Percentiles rank a stretch among this genome's conserved stretches.
Evolutionary conservation across 2,329 filamentous ascomycete genomes (phyloP).

Genomic region (Lachnellula hyalina): DNA sequence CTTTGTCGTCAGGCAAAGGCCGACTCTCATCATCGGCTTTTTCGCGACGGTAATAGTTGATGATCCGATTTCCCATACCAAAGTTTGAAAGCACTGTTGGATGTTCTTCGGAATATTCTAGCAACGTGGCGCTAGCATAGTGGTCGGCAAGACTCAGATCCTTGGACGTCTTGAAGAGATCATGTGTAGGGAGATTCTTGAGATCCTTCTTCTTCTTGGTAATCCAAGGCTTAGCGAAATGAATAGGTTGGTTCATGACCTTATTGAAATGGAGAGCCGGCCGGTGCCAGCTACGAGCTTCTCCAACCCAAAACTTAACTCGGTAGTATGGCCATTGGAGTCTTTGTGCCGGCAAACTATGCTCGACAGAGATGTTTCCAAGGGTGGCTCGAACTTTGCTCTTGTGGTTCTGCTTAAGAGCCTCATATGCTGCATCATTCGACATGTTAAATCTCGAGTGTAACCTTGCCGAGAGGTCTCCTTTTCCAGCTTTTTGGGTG

Average conservation of each 20-base stretch:
- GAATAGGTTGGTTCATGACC: slow-evolving; percentile 60
- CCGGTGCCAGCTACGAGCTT: slow-evolving; percentile 79
- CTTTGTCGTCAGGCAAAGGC: slow-evolving; percentile 50
- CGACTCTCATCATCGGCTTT: slow-evolving; percentile 51
- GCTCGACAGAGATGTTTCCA: slow-evolving; percentile 87
- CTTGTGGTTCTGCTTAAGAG: slow-evolving; percentile 93
- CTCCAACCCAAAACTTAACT: slow-evolving; percentile 66
- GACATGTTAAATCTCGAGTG: slow-evolving; percentile 88
- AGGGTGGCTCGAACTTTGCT: slow-evolving; percentile 92
- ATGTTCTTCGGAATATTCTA: slow-evolving; percentile 94
- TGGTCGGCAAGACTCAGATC: slow-evolving; percentile 76
- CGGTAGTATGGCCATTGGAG: slow-evolving; percentile 96
- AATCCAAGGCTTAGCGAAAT: slow-evolving; percentile 65
- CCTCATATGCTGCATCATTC: slow-evolving; percentile 92
- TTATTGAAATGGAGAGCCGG: slow-evolving; percentile 70
- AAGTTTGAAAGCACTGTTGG: slow-evolving; percentile 92
- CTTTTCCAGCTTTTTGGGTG: slow-evolving; percentile 62
- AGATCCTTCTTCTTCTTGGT: slow-evolving; percentile 72
- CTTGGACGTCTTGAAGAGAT: slow-evolving; percentile 73
- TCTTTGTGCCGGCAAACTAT: slow-evolving; percentile 85
- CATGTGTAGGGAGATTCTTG: slow-evolving; percentile 71
- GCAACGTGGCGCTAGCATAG: slow-evolving; percentile 79
- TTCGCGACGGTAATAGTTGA: slow-evolving; percentile 93
- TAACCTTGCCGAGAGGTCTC: slow-evolving; percentile 66
- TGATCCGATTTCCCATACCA: slow-evolving; percentile 91